Percentiles rank a stretch among this genome's conserved stretches.
These are phyloP conservation scores for Colletotrichum spaethianum DNA, from an alignment of 2,329 filamentous ascomycete species.

Conservation along the genomic window DNA sequence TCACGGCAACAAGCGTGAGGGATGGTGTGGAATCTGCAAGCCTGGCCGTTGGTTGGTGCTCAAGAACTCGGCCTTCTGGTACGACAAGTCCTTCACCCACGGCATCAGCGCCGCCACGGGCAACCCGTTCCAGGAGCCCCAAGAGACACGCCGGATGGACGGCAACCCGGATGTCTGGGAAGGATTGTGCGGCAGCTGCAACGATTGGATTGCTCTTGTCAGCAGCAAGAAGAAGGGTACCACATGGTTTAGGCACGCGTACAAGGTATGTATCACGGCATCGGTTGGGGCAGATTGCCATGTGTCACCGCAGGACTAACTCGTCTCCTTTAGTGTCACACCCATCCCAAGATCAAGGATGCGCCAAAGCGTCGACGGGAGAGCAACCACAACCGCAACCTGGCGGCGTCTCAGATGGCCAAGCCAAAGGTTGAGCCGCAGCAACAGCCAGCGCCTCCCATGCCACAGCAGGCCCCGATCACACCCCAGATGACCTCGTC, in stretches of 20 bases:
- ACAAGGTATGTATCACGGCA: conserved; percentile 73
- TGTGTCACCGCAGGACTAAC: conserved; percentile 40
- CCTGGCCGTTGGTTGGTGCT: conserved; percentile 88
- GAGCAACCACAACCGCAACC: conserved; percentile 65
- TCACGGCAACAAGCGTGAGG: conserved; percentile 88
- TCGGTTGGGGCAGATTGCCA: conserved; percentile 26
- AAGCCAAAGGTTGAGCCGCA: conserved; percentile 64
- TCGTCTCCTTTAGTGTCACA: conserved; percentile 70
- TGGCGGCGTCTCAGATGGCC: conserved; percentile 58
- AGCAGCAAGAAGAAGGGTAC: conserved; percentile 95
- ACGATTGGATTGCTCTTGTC: conserved; percentile 84
- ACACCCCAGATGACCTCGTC: conserved; percentile 62
- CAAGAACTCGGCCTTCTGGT: conserved; percentile 94
- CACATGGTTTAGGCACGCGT: conserved; percentile 91
- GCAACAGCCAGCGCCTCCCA: conserved; percentile 44
- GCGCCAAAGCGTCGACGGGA: conserved; percentile 78
- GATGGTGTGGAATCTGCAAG: conserved; percentile 92
- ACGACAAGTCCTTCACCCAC: conserved; percentile 92
- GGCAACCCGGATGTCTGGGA: conserved; percentile 88
- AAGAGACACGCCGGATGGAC: conserved; percentile 82
- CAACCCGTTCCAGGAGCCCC: conserved; percentile 82
- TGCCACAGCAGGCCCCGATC: conserved; percentile 45
- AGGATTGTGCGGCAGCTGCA: conserved; percentile 82
- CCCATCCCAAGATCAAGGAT: conserved; percentile 80
- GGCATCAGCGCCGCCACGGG: conserved; percentile 88